Percentiles rank a stretch among this genome's conserved stretches.
These are phyloP conservation scores for Fusarium verrucosum DNA, from an alignment of 2,329 filamentous ascomycete genomes.

Conservation along the genomic window DNA sequence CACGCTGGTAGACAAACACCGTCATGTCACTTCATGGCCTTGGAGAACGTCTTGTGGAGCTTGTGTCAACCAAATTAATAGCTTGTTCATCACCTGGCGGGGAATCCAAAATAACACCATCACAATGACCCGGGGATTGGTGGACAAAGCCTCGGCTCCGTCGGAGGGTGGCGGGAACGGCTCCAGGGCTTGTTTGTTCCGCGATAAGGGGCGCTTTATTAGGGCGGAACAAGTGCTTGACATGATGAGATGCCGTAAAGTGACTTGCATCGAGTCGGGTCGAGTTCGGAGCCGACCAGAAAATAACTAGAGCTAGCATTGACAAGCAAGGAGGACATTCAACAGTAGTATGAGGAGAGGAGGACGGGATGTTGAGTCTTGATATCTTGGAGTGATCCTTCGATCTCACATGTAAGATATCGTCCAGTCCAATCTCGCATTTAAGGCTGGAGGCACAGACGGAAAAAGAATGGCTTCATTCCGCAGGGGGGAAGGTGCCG, in stretches of 20 bases:
- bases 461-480: conserved; percentile 43
- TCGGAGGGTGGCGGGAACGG: conserved; percentile 44
- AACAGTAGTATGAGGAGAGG: neutral
- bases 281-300: conserved; percentile 30
- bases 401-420: conserved; percentile 37
- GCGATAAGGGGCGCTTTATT: conserved; percentile 40
- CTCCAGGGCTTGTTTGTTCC: conserved; percentile 40
- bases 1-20: conserved; percentile 20
- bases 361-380: neutral
- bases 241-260: conserved; percentile 40
- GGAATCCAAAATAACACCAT: conserved; percentile 32
- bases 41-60: conserved; percentile 31
- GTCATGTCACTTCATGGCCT: conserved; percentile 34
- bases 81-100: conserved; percentile 34
- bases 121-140: conserved; percentile 34
- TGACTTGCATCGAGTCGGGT: conserved; percentile 25
- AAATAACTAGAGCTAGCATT: conserved; percentile 13
- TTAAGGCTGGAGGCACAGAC: conserved; percentile 43
- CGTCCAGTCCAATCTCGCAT: conserved; percentile 41
- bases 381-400: neutral
- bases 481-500: conserved; percentile 42
- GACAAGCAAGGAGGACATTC: neutral
- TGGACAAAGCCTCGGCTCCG: conserved; percentile 43
- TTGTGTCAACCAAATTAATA: conserved; percentile 32
- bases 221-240: conserved; percentile 41